These are phyloP conservation scores for Medicago truncatula DNA, from an alignment of 306 rosid species.

Conservation along the genomic window DNA sequence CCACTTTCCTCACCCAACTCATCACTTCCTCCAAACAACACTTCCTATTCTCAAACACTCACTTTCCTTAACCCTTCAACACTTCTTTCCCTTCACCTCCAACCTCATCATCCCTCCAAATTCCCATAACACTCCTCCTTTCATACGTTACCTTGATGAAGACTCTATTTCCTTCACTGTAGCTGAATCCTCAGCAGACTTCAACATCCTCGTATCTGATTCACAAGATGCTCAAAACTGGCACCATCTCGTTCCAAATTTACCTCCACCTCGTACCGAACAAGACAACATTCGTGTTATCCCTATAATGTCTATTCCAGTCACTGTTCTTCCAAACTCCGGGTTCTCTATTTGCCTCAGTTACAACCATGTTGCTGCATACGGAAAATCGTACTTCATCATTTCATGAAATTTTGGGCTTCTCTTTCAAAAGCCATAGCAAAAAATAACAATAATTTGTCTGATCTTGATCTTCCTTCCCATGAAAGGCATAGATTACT, in stretches of 20 bases:
- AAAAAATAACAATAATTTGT: background rate
- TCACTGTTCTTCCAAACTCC: slow-evolving; percentile 22
- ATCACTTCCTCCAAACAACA: slow-evolving; percentile 32
- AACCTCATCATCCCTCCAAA: slow-evolving; percentile 40
- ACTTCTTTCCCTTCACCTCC: slow-evolving; percentile 47
- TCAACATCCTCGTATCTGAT: slow-evolving; percentile 32
- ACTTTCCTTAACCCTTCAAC: slow-evolving; percentile 51
- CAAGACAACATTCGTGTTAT: background rate
- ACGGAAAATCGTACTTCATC: slow-evolving; percentile 38
- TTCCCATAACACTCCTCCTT: slow-evolving; percentile 25
- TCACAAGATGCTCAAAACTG: slow-evolving; percentile 25
- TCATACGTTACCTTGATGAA: slow-evolving; percentile 22
- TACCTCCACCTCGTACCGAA: background rate
- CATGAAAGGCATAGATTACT: background rate
- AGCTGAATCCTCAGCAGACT: slow-evolving; percentile 17
- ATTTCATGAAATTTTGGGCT: slow-evolving; percentile 48
- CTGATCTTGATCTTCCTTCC: slow-evolving; percentile 27
- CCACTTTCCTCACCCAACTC: slow-evolving; percentile 34
- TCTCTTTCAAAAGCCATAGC: slow-evolving; percentile 24
- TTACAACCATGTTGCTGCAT: slow-evolving; percentile 25
- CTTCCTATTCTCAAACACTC: slow-evolving; percentile 50
- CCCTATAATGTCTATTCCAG: slow-evolving; percentile 38
- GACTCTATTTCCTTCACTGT: slow-evolving; percentile 39
- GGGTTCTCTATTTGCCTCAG: slow-evolving; percentile 30
- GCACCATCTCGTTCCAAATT: slow-evolving; percentile 11